phyloP scores from a whole-genome alignment of 257 asterid species.

The Datura wrightii region DNA sequence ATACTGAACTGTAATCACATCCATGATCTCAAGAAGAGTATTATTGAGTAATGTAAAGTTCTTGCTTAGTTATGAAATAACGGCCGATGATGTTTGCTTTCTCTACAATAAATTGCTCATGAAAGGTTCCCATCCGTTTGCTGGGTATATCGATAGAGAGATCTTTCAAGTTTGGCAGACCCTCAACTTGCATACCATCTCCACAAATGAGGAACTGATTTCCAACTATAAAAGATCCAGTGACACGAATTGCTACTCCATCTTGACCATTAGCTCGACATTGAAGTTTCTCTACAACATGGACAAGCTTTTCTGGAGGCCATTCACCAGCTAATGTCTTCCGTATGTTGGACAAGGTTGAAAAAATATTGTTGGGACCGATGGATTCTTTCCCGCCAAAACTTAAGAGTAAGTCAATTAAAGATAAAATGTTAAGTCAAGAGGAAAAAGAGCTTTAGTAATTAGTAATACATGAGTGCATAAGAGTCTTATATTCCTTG shows the following conservation, averaged over 20 bases:
- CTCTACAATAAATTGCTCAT: constrained; percentile 79
- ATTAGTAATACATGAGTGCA: not conserved
- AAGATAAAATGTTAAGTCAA: constrained; percentile 36
- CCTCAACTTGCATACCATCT: constrained; percentile 93
- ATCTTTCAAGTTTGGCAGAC: constrained; percentile 78
- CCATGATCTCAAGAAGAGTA: not conserved
- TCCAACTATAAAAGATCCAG: constrained; percentile 87
- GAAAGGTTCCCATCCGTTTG: constrained; percentile 87
- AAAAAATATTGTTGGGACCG: constrained; percentile 65
- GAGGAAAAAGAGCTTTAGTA: not conserved
- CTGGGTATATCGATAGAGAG: constrained; percentile 72
- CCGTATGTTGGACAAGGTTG: constrained; percentile 68
- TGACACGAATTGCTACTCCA: constrained; percentile 82
- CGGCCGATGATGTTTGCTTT: constrained; percentile 62
- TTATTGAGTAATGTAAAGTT: constrained; percentile 71
- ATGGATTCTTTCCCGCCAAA: constrained; percentile 72
- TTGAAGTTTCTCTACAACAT: constrained; percentile 94
- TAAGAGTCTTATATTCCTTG: not conserved
- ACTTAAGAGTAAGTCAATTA: constrained; percentile 45
- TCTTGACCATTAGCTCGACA: constrained; percentile 75
- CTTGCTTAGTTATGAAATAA: constrained; percentile 77
- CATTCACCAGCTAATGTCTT: constrained; percentile 87
- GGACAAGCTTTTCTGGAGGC: constrained; percentile 95
- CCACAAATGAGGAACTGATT: constrained; percentile 96
- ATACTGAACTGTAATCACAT: not conserved